A percentile compares a stretch with the other conserved stretches of the same genome.
Conservation (phyloP, 805 yeast genomes). For the Cyberlindnera euphorbiae region DNA sequence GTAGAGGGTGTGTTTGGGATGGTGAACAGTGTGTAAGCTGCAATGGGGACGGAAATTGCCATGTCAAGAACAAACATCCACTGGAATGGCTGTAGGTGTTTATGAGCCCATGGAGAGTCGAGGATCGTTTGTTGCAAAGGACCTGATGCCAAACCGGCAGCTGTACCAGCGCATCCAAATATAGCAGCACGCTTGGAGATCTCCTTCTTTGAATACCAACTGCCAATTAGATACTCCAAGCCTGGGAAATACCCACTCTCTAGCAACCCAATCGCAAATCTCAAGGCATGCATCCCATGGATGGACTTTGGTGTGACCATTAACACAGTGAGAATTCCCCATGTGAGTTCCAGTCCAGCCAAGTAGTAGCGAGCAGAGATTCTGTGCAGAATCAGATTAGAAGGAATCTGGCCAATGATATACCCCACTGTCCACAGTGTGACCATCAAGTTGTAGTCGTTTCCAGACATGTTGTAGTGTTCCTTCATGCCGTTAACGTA, state of each 20-base stretch:
- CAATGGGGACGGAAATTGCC: conserved; percentile 37
- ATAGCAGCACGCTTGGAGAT: conserved; percentile 31
- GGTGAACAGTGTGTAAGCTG: conserved; percentile 37
- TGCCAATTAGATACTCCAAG: conserved; percentile 36
- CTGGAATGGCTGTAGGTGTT: conserved; percentile 33
- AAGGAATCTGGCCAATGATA: conserved; percentile 45
- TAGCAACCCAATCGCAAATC: conserved; percentile 39
- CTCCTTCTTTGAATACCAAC: conserved; percentile 32
- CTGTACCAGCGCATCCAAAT: conserved; percentile 32
- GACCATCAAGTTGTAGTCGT: conserved; percentile 38
- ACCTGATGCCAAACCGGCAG: conserved; percentile 34
- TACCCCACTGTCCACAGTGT: conserved; percentile 48
- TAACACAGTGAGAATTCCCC: conserved; percentile 38
- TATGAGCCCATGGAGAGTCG: conserved; percentile 20
- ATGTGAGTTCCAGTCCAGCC: conserved; percentile 38
- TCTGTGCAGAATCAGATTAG: conserved; percentile 36
- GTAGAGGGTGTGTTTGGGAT: conserved; percentile 45
- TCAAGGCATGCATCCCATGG: conserved; percentile 28
- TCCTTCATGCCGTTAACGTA: conserved; percentile 46
- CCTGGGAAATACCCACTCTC: conserved; percentile 49
- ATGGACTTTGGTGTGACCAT: conserved; percentile 28
- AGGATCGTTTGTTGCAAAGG: conserved; percentile 35
- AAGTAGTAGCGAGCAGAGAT: conserved; percentile 41
- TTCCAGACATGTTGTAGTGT: conserved; percentile 35
- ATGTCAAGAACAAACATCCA: conserved; percentile 47